phyloP scores from a whole-genome alignment of 2,329 filamentous ascomycete genomes.

The Hirsutella rhossiliensis region DNA sequence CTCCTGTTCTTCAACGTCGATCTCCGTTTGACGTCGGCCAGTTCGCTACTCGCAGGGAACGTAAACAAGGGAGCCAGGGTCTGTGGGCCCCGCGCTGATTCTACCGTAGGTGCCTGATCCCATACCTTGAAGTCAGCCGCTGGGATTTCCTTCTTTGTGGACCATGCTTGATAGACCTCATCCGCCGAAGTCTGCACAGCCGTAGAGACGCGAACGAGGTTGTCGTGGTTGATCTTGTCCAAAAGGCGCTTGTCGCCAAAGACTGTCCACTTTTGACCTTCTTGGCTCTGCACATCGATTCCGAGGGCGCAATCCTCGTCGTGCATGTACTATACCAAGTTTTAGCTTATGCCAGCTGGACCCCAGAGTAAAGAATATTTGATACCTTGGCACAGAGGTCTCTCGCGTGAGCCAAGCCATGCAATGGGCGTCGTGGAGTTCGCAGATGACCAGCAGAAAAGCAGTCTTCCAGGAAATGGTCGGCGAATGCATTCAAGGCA shows the following conservation, averaged over 20 bases:
- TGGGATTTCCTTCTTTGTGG: background rate
- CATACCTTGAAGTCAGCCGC: background rate
- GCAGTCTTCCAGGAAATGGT: background rate
- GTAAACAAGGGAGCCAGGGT: background rate
- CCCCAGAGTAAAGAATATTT: background rate
- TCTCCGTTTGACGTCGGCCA: background rate
- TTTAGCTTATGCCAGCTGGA: background rate
- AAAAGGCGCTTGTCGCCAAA: background rate
- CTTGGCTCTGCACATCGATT: background rate
- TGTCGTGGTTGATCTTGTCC: background rate
- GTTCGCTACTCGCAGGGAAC: background rate
- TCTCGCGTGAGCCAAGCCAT: background rate
- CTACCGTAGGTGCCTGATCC: background rate
- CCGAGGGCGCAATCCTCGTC: background rate
- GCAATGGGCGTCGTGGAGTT: background rate
- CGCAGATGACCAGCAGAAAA: constrained; percentile 1
- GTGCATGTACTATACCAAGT: background rate
- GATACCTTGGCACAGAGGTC: background rate
- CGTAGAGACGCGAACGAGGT: background rate
- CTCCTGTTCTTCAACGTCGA: background rate
- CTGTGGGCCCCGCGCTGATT: background rate
- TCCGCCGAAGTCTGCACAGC: background rate
- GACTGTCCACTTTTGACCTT: background rate
- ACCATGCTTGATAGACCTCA: background rate
- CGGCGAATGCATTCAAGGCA: background rate